Conservation (phyloP, 495 filamentous ascomycete genomes). For the Neurospora pannonica region DNA sequence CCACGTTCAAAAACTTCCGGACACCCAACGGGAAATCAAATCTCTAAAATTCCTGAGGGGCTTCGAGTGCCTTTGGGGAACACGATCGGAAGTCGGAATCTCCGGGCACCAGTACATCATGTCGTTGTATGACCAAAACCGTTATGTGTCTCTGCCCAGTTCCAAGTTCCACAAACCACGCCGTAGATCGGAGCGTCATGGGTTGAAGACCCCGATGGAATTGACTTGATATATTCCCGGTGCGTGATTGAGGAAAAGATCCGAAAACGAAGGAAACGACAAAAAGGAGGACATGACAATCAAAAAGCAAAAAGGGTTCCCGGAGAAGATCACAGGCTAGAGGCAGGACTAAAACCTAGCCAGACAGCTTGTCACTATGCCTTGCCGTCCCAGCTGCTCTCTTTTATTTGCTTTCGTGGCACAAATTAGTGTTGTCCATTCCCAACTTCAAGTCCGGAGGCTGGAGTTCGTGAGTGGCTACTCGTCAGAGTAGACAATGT, state of each 20-base stretch:
- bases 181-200: neutral
- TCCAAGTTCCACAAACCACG: neutral
- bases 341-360: neutral
- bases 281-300: too few species aligned
- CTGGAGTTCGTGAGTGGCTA: neutral
- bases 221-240: too few species aligned
- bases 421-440: neutral
- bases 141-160: neutral
- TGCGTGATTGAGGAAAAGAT: too few species aligned
- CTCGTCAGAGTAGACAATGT: neutral
- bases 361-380: neutral
- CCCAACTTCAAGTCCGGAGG: neutral
- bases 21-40: neutral
- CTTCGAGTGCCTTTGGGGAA: neutral
- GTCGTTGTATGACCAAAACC: neutral
- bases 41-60: neutral
- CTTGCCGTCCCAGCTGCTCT: neutral
- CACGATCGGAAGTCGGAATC: neutral
- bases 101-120: neutral
- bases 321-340: too few species aligned
- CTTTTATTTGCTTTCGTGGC: neutral
- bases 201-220: too few species aligned
- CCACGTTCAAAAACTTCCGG: neutral
- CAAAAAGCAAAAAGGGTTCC: too few species aligned
- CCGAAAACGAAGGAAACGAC: too few species aligned